Evolutionary conservation across 2,329 filamentous ascomycete genomes (phyloP), one percentile per base, ranked within the genome.

Genomic region (Phaeophleospora eucalypticola): DNA sequence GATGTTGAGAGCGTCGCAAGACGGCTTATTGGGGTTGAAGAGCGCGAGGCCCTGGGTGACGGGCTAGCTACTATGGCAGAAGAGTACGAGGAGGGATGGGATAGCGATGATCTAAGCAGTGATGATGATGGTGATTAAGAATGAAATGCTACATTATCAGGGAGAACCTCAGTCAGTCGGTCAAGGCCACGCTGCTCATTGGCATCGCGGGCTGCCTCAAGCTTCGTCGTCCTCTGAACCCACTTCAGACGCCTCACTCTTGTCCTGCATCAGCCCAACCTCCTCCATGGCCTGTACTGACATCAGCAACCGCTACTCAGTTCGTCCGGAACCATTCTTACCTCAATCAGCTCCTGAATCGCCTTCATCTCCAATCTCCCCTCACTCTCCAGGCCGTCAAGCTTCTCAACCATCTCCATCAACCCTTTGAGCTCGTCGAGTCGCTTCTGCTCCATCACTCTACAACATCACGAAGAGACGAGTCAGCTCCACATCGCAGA

Each of bases 1-100:
- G 71, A 76, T 17, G 74, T 85, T 10, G 59, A 62, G 27, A 45
- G 48, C 9, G 43, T 56, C 8, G 82, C 86, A 10, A 70, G 78
- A 14, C 78, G 83, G 51, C 75, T 80, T 9, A 74, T 90, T 14
- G 74, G 76, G 0, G 59, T 91, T 2, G 88, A 94, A 49, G 90
- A 97, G 61, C 79, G 91, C 35, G 93, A 98, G 68, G 75, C 76
- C 2, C 73, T 97, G n/a, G 80, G 82, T 37, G 93, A 95, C 62
- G 83, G 86, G 10, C 73, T 98, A 33, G 82, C 86, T 18, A 84
- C 87, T 49, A 83, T 97, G 59, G 84, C 86, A 1, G 90, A 95
- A 61, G 87, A 87, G 49, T 97, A 96, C 65, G 83, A 88, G 57
- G 87, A 93, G 51, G 89, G 89, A 1, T 95, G 88, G 87, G 41